phyloP scores from a whole-genome alignment of 2,329 filamentous ascomycete species.

The Cryphonectria carpinicola region DNA sequence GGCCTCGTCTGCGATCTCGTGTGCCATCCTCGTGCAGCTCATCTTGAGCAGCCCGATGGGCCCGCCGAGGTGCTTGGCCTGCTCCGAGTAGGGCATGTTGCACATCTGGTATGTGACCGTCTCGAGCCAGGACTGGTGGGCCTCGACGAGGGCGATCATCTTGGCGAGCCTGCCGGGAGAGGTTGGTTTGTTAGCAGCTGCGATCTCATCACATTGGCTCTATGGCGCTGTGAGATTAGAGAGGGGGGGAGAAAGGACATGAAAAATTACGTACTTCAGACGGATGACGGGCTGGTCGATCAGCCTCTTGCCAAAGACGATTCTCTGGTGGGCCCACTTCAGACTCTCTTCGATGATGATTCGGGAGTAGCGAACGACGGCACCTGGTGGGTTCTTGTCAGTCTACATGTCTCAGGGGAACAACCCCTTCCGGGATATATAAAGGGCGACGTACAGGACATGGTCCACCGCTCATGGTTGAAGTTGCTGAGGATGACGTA shows the following conservation, averaged over 20 bases:
- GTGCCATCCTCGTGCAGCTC: constrained; percentile 73
- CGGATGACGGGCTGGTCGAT: constrained; percentile 83
- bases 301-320: constrained; percentile 81
- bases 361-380: constrained; percentile 66
- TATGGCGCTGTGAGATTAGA: too few relatives aligned
- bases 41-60: constrained; percentile 85
- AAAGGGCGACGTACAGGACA: constrained; percentile 58
- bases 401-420: neutral
- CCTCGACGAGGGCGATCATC: constrained; percentile 82
- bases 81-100: constrained; percentile 78
- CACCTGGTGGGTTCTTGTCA: constrained; percentile 45
- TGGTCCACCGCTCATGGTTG: constrained; percentile 84
- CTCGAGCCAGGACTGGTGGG: constrained; percentile 86
- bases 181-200: neutral
- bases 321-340: constrained; percentile 86
- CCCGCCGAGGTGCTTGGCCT: constrained; percentile 74
- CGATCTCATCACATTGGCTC: too few relatives aligned
- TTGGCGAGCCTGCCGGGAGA: constrained; percentile 61
- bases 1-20: constrained; percentile 82
- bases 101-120: constrained; percentile 87
- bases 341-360: constrained; percentile 80
- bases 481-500: constrained; percentile 85
- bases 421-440: neutral
- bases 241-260: too few relatives aligned
- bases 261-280: constrained; percentile 58